Base-by-base conservation (phyloP, 2,329 filamentous ascomycete genomes). In the Madurella mycetomatis region DNA sequence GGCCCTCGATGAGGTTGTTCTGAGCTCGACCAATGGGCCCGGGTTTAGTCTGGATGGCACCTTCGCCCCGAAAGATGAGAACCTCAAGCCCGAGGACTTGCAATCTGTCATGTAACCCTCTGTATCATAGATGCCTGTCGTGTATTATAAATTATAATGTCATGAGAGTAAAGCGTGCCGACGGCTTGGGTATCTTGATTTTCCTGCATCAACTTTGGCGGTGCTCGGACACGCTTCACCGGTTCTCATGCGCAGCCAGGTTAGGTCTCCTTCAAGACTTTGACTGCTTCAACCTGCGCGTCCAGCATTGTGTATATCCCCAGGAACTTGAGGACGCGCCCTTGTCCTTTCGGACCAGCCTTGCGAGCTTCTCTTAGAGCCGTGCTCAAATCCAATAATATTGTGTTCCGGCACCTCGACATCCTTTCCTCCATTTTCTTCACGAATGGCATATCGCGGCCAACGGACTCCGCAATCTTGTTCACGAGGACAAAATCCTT, bases 11-110 rank as follows among this genome's bases (percentile, higher is more conserved):
- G 82, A 85, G 68, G 77, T 85, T 69, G 88, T 97, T 34, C 74
- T 99, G 65, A 92, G 89, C 75, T 90, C 91, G 12, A 95, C 92
- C 7, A 80, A 94, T 67, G 85, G 87, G 1, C 92, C 94, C 1
- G 92, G 90, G 0, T 84, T 99, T 75, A 90, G 86, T 68, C 73
- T 99, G 69, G 95, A 83, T 68, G 92, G 92, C 54, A 83, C 87
- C 51, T 88, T 94, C 70, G 83, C 74, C 64, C 77, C 85, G 50
- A 76, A 79, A 4, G 78, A 82, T 56, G 83, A 83, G 57, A 75
- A 72, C 47, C 69, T 87, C 46, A 75, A 76, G 43, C 73, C 79
- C 25, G 76, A 73, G 44, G 72, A 81, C 57, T 65, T 86, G 63
- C 73, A 76, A 49, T 75, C 75, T 18, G 73, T 76, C 56, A 83